A percentile compares a stretch with the other conserved stretches of the same genome.
Evolutionary conservation across 2,329 filamentous ascomycete genomes (phyloP).

Genomic region (Chaetomiaceae sp.): DNA sequence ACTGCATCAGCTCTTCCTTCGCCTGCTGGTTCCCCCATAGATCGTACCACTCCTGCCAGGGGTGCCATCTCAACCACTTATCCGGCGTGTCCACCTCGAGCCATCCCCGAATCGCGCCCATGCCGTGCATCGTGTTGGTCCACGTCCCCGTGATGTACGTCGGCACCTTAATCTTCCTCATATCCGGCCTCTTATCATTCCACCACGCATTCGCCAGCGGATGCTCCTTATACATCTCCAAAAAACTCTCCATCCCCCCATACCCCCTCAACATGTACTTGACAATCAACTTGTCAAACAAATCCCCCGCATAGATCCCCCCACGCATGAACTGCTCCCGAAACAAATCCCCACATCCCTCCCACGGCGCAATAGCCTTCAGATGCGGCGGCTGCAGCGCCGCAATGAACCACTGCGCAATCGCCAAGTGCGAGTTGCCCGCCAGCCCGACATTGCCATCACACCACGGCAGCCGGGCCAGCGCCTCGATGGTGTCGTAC

Average conservation of each 20-base stretch:
- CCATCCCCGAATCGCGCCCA: conserved; percentile 2
- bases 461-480: conserved; percentile 2
- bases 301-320: conserved; percentile 1
- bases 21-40: conserved; percentile 1
- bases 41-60: conserved; percentile 5
- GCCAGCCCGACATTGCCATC: conserved; percentile 1
- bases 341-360: conserved; percentile 1
- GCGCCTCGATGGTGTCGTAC: conserved; percentile 1
- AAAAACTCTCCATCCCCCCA: conserved; percentile 2
- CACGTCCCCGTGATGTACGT: conserved; percentile 5
- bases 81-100: conserved; percentile 5
- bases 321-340: conserved; percentile 3
- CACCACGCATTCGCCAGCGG: conserved; percentile 1
- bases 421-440: neutral
- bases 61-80: conserved; percentile 3
- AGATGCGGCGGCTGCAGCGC: neutral
- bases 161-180: neutral
- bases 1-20: neutral
- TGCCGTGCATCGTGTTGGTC: conserved; percentile 7
- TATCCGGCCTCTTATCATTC: conserved; percentile 3
- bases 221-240: conserved; percentile 3
- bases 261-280: conserved; percentile 2
- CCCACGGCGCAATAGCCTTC: conserved; percentile 3
- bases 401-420: conserved; percentile 6
- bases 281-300: conserved; percentile 6